Base-by-base conservation (phyloP, 2,329 filamentous ascomycete genomes). In the Didymella pinodella region DNA sequence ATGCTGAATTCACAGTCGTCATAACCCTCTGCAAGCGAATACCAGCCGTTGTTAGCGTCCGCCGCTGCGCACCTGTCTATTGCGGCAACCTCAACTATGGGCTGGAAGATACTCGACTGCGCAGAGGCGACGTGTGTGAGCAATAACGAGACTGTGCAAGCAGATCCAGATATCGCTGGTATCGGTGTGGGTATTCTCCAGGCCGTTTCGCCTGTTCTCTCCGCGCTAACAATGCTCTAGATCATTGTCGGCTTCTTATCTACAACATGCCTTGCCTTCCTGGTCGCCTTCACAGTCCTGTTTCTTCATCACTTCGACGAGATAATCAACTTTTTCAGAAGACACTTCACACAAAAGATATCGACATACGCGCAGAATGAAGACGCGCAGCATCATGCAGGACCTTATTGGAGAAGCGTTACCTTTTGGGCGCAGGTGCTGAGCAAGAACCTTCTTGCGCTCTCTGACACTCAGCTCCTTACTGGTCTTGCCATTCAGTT, bases 401-500 rank as follows among this genome's bases (percentile, higher is more conserved):
- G 51, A 2, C 57, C 65, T 2, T 72, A 71, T 56, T 75, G 72
- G 72, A 63, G 71, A 16, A 66, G 65, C 8, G 65, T 70, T 4
- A 53, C 55, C 2, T 73, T 75, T 48, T 75, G 72, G 72, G 66
- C 65, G n/a, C 57, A 48, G 14, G 70, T 75, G 4, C 65, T 75
- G 0, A 68, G 67, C 67, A 73, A 73, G 57, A 75, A 75, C 55
- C 63, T 75, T 1, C 66, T 75, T 28, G 65, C 72, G 0, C 65
- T 75, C 38, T 68, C 65, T 34, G 72, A 75, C 38, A 75, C 72
- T 1, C 71, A 73, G 22, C 66, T 75, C 8, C 57, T 73, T 10
- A 75, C 72, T 0, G 72, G 72, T 5, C 61, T 75, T 1, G 70
- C 72, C 1, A 67, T 75, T 22, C 72, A 75, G 29, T 73, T 73